phyloP scores from a whole-genome alignment of 306 rosid genomes.

The Cicer judaicum region DNA sequence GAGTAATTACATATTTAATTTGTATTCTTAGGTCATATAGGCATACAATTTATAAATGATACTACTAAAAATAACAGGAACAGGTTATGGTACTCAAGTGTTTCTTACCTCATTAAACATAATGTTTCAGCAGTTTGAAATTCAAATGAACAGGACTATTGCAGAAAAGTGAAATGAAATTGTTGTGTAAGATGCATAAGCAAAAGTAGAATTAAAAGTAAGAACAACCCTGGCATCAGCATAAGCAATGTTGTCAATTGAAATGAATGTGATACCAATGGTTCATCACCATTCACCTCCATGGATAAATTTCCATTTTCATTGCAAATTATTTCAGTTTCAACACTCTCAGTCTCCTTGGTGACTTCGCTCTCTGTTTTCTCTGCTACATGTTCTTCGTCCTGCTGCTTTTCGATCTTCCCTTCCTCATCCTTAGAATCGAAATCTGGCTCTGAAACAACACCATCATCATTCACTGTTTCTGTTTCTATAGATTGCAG shows the following conservation, averaged over 20 bases:
- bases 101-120: neutral
- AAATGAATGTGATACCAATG: neutral
- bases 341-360: neutral
- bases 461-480: neutral
- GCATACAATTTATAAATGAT: neutral
- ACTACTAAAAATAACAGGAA: neutral
- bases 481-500: constrained; percentile 14
- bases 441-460: neutral
- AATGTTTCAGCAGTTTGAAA: constrained; percentile 1
- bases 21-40: neutral
- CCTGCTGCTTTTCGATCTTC: neutral
- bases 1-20: neutral
- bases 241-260: neutral
- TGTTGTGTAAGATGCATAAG: neutral
- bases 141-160: neutral
- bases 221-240: neutral
- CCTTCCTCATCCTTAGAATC: neutral
- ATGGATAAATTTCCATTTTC: neutral
- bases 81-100: too few species aligned
- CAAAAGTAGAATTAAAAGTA: neutral
- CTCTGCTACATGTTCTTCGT: neutral
- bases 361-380: neutral
- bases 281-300: neutral
- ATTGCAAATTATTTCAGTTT: neutral
- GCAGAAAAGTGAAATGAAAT: neutral